A percentile compares a stretch with the other conserved stretches of the same genome.
Evolutionary conservation across 2,329 filamentous ascomycete species (phyloP).

Genomic region (Xylaria sp.): DNA sequence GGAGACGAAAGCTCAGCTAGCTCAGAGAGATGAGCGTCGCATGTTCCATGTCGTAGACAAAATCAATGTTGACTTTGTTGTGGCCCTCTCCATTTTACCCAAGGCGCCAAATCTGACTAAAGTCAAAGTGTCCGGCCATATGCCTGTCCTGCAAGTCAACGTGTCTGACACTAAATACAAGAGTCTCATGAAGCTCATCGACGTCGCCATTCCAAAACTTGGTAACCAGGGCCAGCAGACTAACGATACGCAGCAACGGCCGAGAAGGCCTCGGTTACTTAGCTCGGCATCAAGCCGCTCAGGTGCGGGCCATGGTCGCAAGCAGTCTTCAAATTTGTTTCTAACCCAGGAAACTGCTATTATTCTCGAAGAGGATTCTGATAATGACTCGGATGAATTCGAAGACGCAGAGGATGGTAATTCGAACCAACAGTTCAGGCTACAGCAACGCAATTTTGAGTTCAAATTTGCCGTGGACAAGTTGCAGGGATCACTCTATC

Average conservation of each 20-base stretch:
- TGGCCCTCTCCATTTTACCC: constrained; percentile 97
- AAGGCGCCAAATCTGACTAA: constrained; percentile 94
- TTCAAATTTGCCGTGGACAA: constrained; percentile 97
- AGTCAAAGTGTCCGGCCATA: constrained; percentile 87
- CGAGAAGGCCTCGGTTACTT: constrained; percentile 58
- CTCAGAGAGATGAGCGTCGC: constrained; percentile 72
- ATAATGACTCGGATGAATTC: constrained; percentile 72
- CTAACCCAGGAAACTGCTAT: constrained; percentile 78
- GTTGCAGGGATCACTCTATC: constrained; percentile 91
- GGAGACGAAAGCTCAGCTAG: constrained; percentile 85
- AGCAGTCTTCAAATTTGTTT: constrained; percentile 77
- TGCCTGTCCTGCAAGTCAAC: constrained; percentile 91
- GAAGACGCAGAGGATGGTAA: constrained; percentile 72
- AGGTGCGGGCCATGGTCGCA: constrained; percentile 61
- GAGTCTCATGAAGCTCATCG: constrained; percentile 93
- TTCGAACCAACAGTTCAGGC: constrained; percentile 69
- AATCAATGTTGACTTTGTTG: constrained; percentile 96
- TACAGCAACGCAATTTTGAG: constrained; percentile 93
- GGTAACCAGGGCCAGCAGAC: constrained; percentile 57
- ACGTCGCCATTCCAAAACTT: constrained; percentile 92
- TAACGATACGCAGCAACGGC: constrained; percentile 40
- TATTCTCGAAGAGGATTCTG: constrained; percentile 79
- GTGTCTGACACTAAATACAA: constrained; percentile 98
- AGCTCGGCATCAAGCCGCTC: constrained; percentile 61
- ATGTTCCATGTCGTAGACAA: constrained; percentile 92